Percentiles rank a stretch among this genome's conserved stretches.
These are phyloP conservation scores for Spencermartinsiella europaea DNA, from an alignment of 805 yeast species.

Conservation along the genomic window DNA sequence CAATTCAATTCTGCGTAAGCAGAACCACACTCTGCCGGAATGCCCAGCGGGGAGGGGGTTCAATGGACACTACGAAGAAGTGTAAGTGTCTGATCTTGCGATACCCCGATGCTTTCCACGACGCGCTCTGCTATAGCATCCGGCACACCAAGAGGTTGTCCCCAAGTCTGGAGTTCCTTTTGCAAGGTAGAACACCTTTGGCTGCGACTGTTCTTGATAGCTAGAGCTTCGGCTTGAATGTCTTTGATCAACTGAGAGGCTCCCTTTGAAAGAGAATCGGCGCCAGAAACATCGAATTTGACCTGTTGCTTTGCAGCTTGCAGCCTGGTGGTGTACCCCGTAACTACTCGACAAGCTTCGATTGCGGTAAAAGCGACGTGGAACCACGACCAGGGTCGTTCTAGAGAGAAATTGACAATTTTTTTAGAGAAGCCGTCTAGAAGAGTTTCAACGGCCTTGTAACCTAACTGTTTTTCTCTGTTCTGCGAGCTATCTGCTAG, in stretches of 20 bases:
- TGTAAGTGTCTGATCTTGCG: conserved; percentile 15
- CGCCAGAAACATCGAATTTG: conserved; percentile 11
- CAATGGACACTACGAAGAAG: conserved; percentile 4
- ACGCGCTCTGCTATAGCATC: conserved; percentile 16
- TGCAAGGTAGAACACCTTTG: conserved; percentile 2
- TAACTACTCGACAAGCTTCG: conserved; percentile 23
- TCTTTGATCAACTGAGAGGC: not conserved
- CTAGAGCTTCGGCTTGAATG: conserved; percentile 13
- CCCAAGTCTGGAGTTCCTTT: conserved; percentile 19
- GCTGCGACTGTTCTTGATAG: conserved; percentile 12
- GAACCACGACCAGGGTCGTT: conserved; percentile 23
- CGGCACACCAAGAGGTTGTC: conserved; percentile 10
- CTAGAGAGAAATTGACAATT: not conserved
- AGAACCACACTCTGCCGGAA: no score
- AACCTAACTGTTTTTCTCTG: conserved; percentile 4
- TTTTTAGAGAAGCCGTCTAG: not conserved
- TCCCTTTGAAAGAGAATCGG: conserved; percentile 2
- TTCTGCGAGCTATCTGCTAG: conserved; percentile 15
- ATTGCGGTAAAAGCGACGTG: conserved; percentile 26
- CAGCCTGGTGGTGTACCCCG: conserved; percentile 12
- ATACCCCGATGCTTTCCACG: conserved; percentile 16
- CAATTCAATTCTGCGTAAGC: no score
- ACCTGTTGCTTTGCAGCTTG: conserved; percentile 14
- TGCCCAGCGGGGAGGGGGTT: no score
- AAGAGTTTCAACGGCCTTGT: not conserved